Evolutionary conservation across 2,329 filamentous ascomycete genomes (phyloP).

Genomic region (Diaporthe sp.): DNA sequence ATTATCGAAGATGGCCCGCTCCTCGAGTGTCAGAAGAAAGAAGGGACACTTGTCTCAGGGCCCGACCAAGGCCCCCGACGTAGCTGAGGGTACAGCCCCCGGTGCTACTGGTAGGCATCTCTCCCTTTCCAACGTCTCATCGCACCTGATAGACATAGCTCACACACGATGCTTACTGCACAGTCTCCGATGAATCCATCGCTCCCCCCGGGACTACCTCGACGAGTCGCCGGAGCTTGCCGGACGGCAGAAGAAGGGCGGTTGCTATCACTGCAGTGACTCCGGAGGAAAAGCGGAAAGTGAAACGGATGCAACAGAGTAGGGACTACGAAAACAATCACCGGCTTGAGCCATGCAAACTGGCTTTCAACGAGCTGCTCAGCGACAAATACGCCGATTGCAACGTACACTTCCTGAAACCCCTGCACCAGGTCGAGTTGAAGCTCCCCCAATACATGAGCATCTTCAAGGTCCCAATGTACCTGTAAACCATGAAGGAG

Average conservation of each 20-base stretch:
- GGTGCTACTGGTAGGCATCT: not conserved
- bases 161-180: not conserved
- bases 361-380: not conserved
- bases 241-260: not conserved
- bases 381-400: not conserved
- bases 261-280: not conserved
- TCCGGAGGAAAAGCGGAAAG: not conserved
- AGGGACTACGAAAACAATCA: not conserved
- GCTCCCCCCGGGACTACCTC: not conserved
- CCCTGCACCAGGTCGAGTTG: conserved; percentile 92
- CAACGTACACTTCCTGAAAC: conserved; percentile 72
- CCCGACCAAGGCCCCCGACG: not conserved
- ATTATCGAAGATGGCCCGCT: not conserved
- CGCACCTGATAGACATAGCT: no score
- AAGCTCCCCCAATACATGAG: conserved; percentile 95
- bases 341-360: no score
- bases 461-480: conserved; percentile 97
- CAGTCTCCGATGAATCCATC: no score
- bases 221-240: not conserved
- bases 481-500: conserved; percentile 81
- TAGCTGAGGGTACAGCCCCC: not conserved
- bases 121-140: not conserved
- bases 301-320: not conserved
- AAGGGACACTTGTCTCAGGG: not conserved
- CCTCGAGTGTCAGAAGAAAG: not conserved